Base-by-base conservation (phyloP, 441 rosid genomes). In the Capsella rubella region DNA sequence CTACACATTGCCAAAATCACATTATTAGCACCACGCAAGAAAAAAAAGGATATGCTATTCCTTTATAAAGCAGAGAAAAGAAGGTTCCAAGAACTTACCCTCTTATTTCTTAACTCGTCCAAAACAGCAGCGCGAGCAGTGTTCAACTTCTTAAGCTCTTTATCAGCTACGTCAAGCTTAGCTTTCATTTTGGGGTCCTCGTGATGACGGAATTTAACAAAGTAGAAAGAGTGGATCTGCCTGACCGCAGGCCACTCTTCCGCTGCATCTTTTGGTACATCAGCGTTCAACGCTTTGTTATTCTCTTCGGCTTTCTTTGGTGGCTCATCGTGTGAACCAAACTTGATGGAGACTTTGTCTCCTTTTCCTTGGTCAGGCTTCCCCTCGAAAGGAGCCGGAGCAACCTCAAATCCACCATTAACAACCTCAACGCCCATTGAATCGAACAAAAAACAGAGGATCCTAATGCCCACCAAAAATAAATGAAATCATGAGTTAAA, bases 111-210 rank as follows among this genome's bases (percentile, higher is more conserved):
- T 76, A 91, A 37, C 49, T 84, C 81, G 0, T 91, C 87, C n/a
- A 70, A 55, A n/a, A 87, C 74, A 65, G 58, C 81, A 56, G 51
- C 52, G 25, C 89, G 83, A 40, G 87, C 81, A 14, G 69, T 69
- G 73, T 64, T 91, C 80, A 75, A 63, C 78, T 74, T 87, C 9
- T 74, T 64, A 60, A 93, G 78, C 85, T 91, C 97, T 76, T 79
- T 85, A 59, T 89, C 96, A 69, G 87, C 89, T 67, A 61, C 79
- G 2, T 91, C 97, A 43, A 90, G 76, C 83, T 87, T 85, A 60
- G 86, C 84, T 67, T 83, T 90, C 35, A 86, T 78, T 71, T 84
- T 87, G 0, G 98, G 98, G 75, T 93, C 97, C 1, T 84, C 89
- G 40, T 72, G 80, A 21, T 76, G 50, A 29, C 92, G 86, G 77